phyloP scores from a whole-genome alignment of 352 stramenopile genomes.

The Halophytophthora polymorphica region DNA sequence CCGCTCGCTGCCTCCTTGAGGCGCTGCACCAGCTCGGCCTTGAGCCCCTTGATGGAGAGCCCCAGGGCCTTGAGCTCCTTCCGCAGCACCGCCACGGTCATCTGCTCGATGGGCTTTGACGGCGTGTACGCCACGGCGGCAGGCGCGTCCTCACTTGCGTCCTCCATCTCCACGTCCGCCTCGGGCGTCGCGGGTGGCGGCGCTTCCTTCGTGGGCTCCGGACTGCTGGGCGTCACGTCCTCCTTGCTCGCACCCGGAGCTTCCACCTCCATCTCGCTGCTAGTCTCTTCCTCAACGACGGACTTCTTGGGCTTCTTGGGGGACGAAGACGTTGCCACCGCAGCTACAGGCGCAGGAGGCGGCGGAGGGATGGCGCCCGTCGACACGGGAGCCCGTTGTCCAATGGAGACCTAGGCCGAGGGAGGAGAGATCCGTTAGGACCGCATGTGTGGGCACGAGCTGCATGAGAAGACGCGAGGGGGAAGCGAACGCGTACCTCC shows the following conservation, averaged over 20 bases:
- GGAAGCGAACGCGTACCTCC: no score
- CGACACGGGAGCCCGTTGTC: constrained; percentile 17
- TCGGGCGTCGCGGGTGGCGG: constrained; percentile 5
- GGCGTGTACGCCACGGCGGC: constrained; percentile 46
- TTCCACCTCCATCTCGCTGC: constrained; percentile 1
- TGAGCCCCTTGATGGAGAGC: constrained; percentile 77
- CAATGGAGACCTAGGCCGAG: constrained; percentile 21
- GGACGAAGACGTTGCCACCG: constrained; percentile 8
- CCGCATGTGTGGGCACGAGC: no score
- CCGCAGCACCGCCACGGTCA: constrained; percentile 68
- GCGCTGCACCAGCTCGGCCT: constrained; percentile 76
- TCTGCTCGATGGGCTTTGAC: constrained; percentile 71
- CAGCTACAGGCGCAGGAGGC: constrained; percentile 1
- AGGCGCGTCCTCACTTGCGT: constrained; percentile 22
- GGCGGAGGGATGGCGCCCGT: constrained; percentile 3
- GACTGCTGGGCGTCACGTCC: constrained; percentile 8
- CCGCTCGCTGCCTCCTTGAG: constrained; percentile 64
- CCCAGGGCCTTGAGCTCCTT: constrained; percentile 76
- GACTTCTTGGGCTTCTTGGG: constrained; percentile 17
- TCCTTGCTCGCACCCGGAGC: constrained; percentile 13
- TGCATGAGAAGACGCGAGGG: no score
- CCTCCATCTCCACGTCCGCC: constrained; percentile 60
- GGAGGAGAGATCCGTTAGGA: background rate
- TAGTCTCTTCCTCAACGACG: constrained; percentile 2
- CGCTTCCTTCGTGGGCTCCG: constrained; percentile 8